Conservation (phyloP, 1,139 yeast genomes). For the Blastobotrys buckinghamii region DNA sequence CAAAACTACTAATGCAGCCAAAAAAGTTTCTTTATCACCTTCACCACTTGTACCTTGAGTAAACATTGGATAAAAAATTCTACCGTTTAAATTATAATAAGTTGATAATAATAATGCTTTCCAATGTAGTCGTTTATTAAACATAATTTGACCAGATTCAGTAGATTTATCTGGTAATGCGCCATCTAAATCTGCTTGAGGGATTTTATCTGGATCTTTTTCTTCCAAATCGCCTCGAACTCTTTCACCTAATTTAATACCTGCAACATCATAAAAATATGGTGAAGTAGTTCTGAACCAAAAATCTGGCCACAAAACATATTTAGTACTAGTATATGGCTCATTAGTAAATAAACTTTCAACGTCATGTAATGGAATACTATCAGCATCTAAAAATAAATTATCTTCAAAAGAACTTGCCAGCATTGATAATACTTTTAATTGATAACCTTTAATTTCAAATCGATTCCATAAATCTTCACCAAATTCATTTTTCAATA, state of each 20-base stretch:
- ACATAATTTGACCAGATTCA: constrained; percentile 77
- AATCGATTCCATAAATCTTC: constrained; percentile 40
- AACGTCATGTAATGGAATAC: constrained; percentile 56
- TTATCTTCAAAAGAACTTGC: constrained; percentile 74
- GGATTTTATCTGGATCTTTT: constrained; percentile 35
- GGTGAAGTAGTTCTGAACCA: constrained; percentile 76
- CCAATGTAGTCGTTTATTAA: constrained; percentile 60
- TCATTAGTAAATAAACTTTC: constrained; percentile 48
- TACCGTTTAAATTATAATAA: constrained; percentile 77
- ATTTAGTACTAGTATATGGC: constrained; percentile 50
- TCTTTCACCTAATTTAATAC: constrained; percentile 39
- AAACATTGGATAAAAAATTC: constrained; percentile 72
- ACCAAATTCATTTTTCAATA: constrained; percentile 53
- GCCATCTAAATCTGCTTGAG: constrained; percentile 62
- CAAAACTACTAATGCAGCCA: constrained; percentile 70
- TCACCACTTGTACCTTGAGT: constrained; percentile 85
- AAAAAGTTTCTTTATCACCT: constrained; percentile 86
- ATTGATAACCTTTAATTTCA: constrained; percentile 66
- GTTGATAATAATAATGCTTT: constrained; percentile 60
- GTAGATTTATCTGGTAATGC: constrained; percentile 76
- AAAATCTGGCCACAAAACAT: constrained; percentile 78
- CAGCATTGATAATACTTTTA: constrained; percentile 68
- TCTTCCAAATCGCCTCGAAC: constrained; percentile 36
- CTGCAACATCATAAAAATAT: constrained; percentile 59
- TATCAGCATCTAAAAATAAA: constrained; percentile 72